Evolutionary conservation across 1,284 basidiomycete genomes (phyloP).

Genomic region (Papiliotrema laurentii): DNA sequence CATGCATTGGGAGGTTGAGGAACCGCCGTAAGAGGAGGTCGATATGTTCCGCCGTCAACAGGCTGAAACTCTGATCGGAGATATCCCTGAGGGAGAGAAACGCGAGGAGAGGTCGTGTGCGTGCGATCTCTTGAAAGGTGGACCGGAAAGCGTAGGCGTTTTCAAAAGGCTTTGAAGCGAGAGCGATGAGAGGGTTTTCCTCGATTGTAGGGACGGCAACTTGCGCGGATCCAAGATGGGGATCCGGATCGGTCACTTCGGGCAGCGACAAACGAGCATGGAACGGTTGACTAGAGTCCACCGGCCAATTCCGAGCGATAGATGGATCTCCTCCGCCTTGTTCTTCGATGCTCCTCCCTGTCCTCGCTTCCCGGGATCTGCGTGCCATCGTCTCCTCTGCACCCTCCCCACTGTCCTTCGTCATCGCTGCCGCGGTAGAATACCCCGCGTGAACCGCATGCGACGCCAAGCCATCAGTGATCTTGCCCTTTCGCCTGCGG

Average conservation of each 20-base stretch:
- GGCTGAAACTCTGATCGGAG: not conserved
- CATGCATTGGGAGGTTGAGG: no score
- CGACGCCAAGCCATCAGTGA: no score
- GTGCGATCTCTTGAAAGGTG: not conserved
- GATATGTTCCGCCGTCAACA: not conserved
- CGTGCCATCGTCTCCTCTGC: not conserved
- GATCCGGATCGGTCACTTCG: not conserved
- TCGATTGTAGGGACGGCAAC: not conserved
- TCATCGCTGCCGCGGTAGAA: not conserved
- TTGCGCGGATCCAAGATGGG: not conserved
- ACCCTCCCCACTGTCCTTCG: not conserved
- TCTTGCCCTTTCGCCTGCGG: no score
- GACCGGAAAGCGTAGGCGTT: not conserved
- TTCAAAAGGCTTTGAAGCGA: not conserved
- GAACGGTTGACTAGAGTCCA: not conserved
- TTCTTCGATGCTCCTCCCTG: not conserved
- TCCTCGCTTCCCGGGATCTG: not conserved
- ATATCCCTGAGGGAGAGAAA: not conserved
- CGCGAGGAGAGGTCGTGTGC: not conserved
- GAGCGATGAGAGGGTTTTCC: not conserved
- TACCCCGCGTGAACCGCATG: no score
- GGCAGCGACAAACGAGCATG: not conserved
- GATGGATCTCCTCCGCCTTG: not conserved
- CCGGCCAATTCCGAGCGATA: slow-evolving; percentile 1
- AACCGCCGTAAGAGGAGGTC: not conserved